Percentiles rank a stretch among this genome's conserved stretches.
These are phyloP conservation scores for Fistulifera solaris DNA, from an alignment of 108 stramenopile species.

Conservation along the genomic window DNA sequence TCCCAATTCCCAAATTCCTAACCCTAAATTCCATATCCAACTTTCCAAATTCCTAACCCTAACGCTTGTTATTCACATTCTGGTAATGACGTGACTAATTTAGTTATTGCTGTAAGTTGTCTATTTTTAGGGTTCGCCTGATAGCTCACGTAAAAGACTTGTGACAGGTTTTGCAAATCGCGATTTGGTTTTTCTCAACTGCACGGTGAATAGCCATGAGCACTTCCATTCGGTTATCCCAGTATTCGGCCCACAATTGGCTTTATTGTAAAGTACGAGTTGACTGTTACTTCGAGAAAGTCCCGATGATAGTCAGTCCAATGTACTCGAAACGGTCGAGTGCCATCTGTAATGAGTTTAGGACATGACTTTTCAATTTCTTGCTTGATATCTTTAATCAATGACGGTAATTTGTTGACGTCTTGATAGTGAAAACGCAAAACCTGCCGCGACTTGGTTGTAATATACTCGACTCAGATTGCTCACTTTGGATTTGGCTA, in stretches of 20 bases:
- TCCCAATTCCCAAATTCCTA: no score
- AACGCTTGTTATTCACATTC: no score
- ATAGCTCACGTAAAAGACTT: no score
- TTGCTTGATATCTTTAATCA: conserved; percentile 37
- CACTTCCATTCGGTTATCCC: conserved; percentile 34
- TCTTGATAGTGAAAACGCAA: conserved; percentile 46
- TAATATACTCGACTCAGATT: conserved; percentile 36
- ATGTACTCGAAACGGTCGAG: conserved; percentile 39
- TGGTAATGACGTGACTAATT: no score
- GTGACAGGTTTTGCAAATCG: background rate
- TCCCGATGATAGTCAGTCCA: conserved; percentile 36
- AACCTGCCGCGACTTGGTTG: conserved; percentile 57
- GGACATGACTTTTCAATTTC: conserved; percentile 55
- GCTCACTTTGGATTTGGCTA: conserved; percentile 34
- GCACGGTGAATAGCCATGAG: conserved; percentile 47
- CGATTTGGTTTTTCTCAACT: conserved; percentile 29
- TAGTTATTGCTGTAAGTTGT: no score
- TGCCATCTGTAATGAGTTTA: conserved; percentile 48
- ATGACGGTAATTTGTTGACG: conserved; percentile 34
- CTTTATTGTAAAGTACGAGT: conserved; percentile 31
- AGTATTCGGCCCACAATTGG: conserved; percentile 40
- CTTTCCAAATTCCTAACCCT: no score
- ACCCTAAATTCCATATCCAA: no score
- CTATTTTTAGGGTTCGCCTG: no score
- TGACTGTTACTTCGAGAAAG: conserved; percentile 38